Conservation (phyloP, 2,329 filamentous ascomycete species). For the Grosmannia penicillata region DNA sequence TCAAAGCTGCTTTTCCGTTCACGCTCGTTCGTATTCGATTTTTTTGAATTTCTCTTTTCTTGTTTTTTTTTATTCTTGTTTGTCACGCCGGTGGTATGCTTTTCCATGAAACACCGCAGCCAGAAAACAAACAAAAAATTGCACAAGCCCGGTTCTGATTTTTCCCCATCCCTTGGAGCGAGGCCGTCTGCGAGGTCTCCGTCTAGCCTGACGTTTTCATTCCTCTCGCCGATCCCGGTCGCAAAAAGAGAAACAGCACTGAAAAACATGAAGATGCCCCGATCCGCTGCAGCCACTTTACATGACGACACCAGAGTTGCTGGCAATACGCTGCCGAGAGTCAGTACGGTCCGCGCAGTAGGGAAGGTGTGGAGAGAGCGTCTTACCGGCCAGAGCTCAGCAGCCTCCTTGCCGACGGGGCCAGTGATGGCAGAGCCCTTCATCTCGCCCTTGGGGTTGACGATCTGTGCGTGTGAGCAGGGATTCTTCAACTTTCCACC, state of each 20-base stretch:
- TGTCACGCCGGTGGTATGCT: constrained; percentile 1
- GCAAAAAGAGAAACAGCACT: background rate
- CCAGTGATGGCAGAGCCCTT: constrained; percentile 99
- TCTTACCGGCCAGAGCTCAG: constrained; percentile 89
- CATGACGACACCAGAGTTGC: constrained; percentile 99
- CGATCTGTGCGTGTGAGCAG: constrained; percentile 70
- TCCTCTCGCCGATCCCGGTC: constrained; percentile 1
- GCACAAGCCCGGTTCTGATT: background rate
- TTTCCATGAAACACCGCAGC: background rate
- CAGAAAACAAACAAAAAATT: background rate
- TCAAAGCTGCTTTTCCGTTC: too few relatives aligned
- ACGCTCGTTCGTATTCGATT: background rate
- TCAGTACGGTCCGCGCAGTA: constrained; percentile 22
- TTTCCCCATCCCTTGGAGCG: background rate
- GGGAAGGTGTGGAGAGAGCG: background rate
- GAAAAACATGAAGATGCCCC: background rate
- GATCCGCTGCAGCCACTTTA: constrained; percentile 38
- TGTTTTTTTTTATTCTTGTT: constrained; percentile 2
- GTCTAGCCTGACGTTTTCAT: constrained; percentile 1
- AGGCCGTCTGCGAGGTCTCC: background rate
- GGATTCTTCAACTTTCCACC: background rate
- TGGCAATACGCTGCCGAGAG: constrained; percentile 73
- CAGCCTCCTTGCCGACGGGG: constrained; percentile 98
- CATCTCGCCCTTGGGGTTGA: constrained; percentile 99
- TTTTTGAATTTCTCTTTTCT: constrained; percentile 6